These are phyloP conservation scores for Hymenoscyphus albidus DNA, from an alignment of 2,329 filamentous ascomycete genomes.

Conservation along the genomic window DNA sequence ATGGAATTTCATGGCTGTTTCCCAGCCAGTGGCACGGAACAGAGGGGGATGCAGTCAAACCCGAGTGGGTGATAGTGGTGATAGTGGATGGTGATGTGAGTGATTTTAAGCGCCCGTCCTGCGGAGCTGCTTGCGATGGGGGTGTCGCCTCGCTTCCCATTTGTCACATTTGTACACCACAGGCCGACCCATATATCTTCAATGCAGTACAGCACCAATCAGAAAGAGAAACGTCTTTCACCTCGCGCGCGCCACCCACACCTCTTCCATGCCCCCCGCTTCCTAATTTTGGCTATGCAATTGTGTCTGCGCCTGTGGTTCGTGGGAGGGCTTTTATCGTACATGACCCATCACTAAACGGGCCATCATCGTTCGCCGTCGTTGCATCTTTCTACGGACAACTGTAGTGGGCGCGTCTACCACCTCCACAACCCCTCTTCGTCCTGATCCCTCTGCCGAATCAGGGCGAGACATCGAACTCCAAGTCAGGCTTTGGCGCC, in stretches of 20 bases:
- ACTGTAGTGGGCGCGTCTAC: slow-evolving; percentile 17
- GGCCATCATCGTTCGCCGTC: neutral
- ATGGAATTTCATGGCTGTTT: neutral
- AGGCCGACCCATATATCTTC: slow-evolving; percentile 1
- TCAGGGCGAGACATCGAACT: slow-evolving; percentile 13
- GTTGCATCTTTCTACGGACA: neutral
- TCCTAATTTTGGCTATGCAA: slow-evolving; percentile 13
- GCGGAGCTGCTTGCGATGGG: slow-evolving; percentile 1
- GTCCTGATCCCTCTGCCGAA: slow-evolving; percentile 12
- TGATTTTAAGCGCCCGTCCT: slow-evolving; percentile 7
- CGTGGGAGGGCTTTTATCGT: neutral
- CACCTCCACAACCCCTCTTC: slow-evolving; percentile 10
- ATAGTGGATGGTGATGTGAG: neutral
- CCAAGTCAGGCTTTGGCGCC: slow-evolving; percentile 26
- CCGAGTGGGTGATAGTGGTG: neutral
- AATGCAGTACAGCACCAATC: slow-evolving; percentile 10
- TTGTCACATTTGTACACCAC: neutral
- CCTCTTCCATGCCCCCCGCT: slow-evolving; percentile 2
- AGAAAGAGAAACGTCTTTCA: slow-evolving; percentile 1
- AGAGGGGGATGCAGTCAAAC: slow-evolving; percentile 9
- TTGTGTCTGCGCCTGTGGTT: slow-evolving; percentile 10
- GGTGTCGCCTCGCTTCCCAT: slow-evolving; percentile 3
- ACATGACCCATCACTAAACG: slow-evolving; percentile 3
- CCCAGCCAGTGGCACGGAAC: slow-evolving; percentile 2
- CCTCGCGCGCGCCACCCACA: slow-evolving; percentile 16